phyloP scores from a whole-genome alignment of 495 filamentous ascomycete species.

The Tirmania nivea region DNA sequence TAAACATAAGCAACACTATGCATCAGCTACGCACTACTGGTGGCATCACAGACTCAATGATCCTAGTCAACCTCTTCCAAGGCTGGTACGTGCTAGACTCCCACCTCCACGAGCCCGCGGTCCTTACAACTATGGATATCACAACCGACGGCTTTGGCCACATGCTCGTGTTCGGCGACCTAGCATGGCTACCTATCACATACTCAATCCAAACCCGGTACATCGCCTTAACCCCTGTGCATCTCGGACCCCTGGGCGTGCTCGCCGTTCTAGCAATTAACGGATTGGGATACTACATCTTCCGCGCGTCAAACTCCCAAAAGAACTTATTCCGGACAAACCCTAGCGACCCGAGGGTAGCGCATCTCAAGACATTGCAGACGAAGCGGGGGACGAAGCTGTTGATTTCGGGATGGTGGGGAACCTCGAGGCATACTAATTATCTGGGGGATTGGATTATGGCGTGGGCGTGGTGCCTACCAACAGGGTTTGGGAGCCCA shows the following conservation, averaged over 20 bases:
- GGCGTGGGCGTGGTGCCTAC: conserved; percentile 77
- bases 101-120: conserved; percentile 73
- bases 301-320: conserved; percentile 76
- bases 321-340: conserved; percentile 87
- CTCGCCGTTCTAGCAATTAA: conserved; percentile 41
- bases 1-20: conserved; percentile 67
- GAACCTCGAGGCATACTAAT: conserved; percentile 78
- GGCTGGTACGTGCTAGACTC: conserved; percentile 66
- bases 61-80: conserved; percentile 62
- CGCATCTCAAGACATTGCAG: conserved; percentile 67
- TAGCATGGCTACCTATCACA: conserved; percentile 81
- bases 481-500: conserved; percentile 67
- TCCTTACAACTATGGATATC: conserved; percentile 92
- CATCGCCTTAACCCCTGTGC: conserved; percentile 57
- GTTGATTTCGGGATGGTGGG: conserved; percentile 88
- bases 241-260: conserved; percentile 45
- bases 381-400: conserved; percentile 64
- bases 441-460: conserved; percentile 96
- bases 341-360: conserved; percentile 58
- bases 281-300: conserved; percentile 57
- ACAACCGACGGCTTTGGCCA: conserved; percentile 87
- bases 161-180: conserved; percentile 90
- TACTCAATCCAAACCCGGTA: conserved; percentile 81
- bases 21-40: conserved; percentile 73
- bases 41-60: conserved; percentile 66